Conservation (phyloP, 768 basidiomycete genomes). For the Boletus rubroflammeus region DNA sequence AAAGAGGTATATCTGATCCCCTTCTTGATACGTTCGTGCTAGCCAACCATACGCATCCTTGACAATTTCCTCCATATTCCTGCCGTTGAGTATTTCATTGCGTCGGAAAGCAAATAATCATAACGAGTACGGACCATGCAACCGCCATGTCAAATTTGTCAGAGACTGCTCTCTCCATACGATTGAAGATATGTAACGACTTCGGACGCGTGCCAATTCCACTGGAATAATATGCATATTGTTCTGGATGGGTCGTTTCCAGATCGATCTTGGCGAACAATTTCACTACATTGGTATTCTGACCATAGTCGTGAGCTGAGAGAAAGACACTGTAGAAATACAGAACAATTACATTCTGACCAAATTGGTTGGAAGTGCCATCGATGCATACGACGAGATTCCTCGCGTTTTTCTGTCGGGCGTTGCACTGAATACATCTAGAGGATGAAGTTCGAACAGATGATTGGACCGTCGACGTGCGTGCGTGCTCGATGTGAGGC, state of each 20-base stretch:
- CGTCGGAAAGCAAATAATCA: background rate
- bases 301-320: slow-evolving; percentile 2
- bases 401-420: slow-evolving; percentile 9
- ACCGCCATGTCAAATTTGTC: slow-evolving; percentile 36
- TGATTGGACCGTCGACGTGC: background rate
- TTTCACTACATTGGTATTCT: slow-evolving; percentile 41
- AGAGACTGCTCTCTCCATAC: slow-evolving; percentile 12
- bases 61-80: slow-evolving; percentile 36
- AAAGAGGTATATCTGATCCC: slow-evolving; percentile 36
- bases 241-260: slow-evolving; percentile 16
- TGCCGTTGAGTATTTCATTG: background rate
- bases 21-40: slow-evolving; percentile 27
- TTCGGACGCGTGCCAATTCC: slow-evolving; percentile 37
- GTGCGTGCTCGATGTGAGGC: background rate
- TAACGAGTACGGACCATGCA: slow-evolving; percentile 31
- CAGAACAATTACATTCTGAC: slow-evolving; percentile 11
- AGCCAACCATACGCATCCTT: slow-evolving; percentile 35
- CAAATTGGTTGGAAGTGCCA: slow-evolving; percentile 24
- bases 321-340: background rate
- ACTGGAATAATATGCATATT: slow-evolving; percentile 36
- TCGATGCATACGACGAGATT: slow-evolving; percentile 26
- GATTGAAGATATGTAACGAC: slow-evolving; percentile 23
- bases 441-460: background rate
- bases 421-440: slow-evolving; percentile 14
- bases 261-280: slow-evolving; percentile 29